A percentile compares a stretch with the other conserved stretches of the same genome.
phyloP scores from a whole-genome alignment of 768 basidiomycete genomes.

The Podaxis mareebaensis region DNA sequence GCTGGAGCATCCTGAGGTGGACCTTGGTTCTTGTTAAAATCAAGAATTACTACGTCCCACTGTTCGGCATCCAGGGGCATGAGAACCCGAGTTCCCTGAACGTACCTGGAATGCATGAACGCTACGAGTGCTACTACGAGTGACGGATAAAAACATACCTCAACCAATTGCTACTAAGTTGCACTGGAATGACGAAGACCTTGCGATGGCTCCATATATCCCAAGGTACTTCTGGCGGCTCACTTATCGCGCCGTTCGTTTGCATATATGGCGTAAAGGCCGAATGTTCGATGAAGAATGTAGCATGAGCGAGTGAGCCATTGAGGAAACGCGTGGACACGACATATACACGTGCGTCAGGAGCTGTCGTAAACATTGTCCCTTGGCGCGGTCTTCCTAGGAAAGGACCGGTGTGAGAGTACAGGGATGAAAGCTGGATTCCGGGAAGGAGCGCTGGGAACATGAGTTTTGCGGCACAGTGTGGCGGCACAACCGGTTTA shows the following conservation, averaged over 20 bases:
- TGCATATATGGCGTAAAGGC: constrained; percentile 5
- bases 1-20: background rate
- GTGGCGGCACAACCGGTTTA: constrained; percentile 8
- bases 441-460: constrained; percentile 17
- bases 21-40: constrained; percentile 15
- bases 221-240: constrained; percentile 10
- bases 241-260: background rate
- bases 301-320: background rate
- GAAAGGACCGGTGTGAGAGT: constrained; percentile 36
- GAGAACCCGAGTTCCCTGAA: constrained; percentile 18
- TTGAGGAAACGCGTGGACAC: constrained; percentile 10
- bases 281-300: constrained; percentile 14
- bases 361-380: constrained; percentile 25
- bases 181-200: constrained; percentile 5
- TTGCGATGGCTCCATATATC: constrained; percentile 16
- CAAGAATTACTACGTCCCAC: constrained; percentile 8
- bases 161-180: constrained; percentile 13
- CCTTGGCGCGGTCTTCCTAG: constrained; percentile 24
- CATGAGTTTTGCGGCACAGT: constrained; percentile 17
- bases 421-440: constrained; percentile 21
- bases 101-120: constrained; percentile 7
- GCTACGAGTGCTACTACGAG: background rate
- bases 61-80: background rate
- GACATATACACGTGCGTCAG: constrained; percentile 14
- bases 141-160: constrained; percentile 4